Percentiles rank a stretch among this genome's conserved stretches.
Conservation (phyloP, 1,284 basidiomycete genomes). For the Heterobasidion parviporum region DNA sequence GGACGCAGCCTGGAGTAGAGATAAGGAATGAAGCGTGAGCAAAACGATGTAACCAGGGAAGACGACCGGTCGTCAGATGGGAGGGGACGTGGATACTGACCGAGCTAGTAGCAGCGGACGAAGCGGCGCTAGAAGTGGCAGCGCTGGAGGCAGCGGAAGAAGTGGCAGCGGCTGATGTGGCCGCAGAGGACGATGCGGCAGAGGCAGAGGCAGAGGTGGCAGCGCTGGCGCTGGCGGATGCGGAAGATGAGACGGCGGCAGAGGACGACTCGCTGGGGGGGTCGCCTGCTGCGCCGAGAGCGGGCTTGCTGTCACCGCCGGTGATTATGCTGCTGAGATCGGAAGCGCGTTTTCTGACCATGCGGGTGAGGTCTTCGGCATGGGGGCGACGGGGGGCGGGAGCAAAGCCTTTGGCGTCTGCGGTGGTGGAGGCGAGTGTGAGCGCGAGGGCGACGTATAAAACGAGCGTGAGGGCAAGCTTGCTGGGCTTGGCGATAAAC, state of each 20-base stretch:
- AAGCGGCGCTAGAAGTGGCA: neutral
- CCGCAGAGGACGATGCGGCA: slow-evolving; percentile 13
- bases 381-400: slow-evolving; percentile 39
- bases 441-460: slow-evolving; percentile 44
- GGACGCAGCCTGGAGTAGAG: neutral
- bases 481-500: slow-evolving; percentile 34
- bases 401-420: slow-evolving; percentile 37
- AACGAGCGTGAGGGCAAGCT: slow-evolving; percentile 54
- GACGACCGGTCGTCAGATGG: neutral
- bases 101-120: slow-evolving; percentile 10
- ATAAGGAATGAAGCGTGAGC: neutral
- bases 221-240: neutral
- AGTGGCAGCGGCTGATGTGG: slow-evolving; percentile 6
- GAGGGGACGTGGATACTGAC: slow-evolving; percentile 4
- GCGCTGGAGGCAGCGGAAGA: neutral
- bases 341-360: slow-evolving; percentile 53
- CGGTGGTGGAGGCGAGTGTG: slow-evolving; percentile 28
- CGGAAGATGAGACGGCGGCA: neutral
- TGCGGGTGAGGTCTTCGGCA: slow-evolving; percentile 43
- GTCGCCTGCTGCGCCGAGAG: slow-evolving; percentile 5
- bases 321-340: slow-evolving; percentile 4
- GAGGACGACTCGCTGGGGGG: neutral
- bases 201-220: slow-evolving; percentile 9
- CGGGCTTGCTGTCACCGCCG: slow-evolving; percentile 12
- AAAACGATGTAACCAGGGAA: neutral